phyloP scores from a whole-genome alignment of 495 filamentous ascomycete genomes.

The Tuber umbilicatum region DNA sequence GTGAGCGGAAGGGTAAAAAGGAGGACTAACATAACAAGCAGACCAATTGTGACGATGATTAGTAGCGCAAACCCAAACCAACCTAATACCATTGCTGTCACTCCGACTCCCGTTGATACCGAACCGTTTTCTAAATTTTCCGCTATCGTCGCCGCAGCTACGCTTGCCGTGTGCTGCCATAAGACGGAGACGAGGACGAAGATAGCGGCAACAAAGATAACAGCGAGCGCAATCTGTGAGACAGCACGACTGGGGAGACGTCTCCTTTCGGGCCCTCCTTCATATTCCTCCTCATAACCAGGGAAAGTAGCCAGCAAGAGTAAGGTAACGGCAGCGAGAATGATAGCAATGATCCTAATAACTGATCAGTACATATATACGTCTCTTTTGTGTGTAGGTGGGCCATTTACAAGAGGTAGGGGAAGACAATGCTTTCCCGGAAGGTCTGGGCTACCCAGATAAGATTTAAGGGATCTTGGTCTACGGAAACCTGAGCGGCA shows the following conservation, averaged over 20 bases:
- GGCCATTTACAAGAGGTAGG: slow-evolving; percentile 59
- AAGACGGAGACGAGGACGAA: slow-evolving; percentile 70
- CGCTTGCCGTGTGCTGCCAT: slow-evolving; percentile 86
- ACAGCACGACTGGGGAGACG: slow-evolving; percentile 68
- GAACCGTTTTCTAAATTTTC: slow-evolving; percentile 94
- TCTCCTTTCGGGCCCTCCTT: slow-evolving; percentile 57
- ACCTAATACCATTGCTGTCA: slow-evolving; percentile 87
- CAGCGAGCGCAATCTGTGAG: slow-evolving; percentile 65
- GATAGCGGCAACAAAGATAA: slow-evolving; percentile 72
- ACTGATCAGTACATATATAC: neutral
- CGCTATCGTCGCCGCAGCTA: slow-evolving; percentile 84
- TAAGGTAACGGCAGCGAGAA: slow-evolving; percentile 70
- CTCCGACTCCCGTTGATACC: slow-evolving; percentile 79
- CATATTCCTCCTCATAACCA: slow-evolving; percentile 69
- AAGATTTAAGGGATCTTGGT: slow-evolving; percentile 72
- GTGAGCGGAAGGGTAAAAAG: neutral
- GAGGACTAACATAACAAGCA: slow-evolving; percentile 67
- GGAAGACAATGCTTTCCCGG: slow-evolving; percentile 75
- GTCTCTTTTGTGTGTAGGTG: neutral
- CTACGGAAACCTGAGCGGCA: slow-evolving; percentile 59
- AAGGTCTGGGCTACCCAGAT: slow-evolving; percentile 74
- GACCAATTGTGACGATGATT: slow-evolving; percentile 86
- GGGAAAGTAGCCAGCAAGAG: slow-evolving; percentile 73
- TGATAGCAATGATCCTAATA: slow-evolving; percentile 67
- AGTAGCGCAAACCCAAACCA: slow-evolving; percentile 93